Evolutionary conservation across 2,329 filamentous ascomycete species (phyloP).

Genomic region (Microdochium nivale): DNA sequence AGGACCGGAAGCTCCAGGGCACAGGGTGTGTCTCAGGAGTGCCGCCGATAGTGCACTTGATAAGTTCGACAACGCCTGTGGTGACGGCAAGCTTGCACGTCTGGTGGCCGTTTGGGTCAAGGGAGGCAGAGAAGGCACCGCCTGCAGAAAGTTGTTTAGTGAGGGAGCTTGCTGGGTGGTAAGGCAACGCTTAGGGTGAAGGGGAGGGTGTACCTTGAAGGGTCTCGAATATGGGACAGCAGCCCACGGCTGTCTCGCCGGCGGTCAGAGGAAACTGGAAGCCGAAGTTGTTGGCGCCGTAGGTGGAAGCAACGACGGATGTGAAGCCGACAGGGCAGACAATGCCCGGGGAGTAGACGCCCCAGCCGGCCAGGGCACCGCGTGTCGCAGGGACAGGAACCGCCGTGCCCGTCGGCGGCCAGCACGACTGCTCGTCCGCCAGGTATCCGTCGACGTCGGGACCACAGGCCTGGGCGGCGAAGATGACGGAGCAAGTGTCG

Average conservation of each 20-base stretch:
- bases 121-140: not conserved
- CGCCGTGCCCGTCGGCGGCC: not conserved
- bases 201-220: not conserved
- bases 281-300: not conserved
- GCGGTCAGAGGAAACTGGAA: constrained; percentile 1
- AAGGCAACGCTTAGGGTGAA: not conserved
- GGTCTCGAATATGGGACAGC: not conserved
- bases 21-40: not conserved
- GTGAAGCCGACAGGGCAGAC: constrained; percentile 1
- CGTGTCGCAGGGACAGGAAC: not conserved
- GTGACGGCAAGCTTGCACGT: not conserved
- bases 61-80: not conserved
- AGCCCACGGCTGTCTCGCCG: constrained; percentile 2
- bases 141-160: not conserved
- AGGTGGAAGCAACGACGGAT: not conserved
- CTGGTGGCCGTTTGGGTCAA: not conserved
- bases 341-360: constrained; percentile 5
- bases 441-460: not conserved
- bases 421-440: constrained; percentile 1
- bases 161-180: not conserved
- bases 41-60: not conserved
- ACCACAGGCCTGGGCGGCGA: not conserved
- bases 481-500: not conserved
- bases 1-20: not conserved
- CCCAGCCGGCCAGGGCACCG: not conserved